These are phyloP conservation scores for Podaxis sp. DNA, from an alignment of 768 basidiomycete genomes.

Conservation along the genomic window DNA sequence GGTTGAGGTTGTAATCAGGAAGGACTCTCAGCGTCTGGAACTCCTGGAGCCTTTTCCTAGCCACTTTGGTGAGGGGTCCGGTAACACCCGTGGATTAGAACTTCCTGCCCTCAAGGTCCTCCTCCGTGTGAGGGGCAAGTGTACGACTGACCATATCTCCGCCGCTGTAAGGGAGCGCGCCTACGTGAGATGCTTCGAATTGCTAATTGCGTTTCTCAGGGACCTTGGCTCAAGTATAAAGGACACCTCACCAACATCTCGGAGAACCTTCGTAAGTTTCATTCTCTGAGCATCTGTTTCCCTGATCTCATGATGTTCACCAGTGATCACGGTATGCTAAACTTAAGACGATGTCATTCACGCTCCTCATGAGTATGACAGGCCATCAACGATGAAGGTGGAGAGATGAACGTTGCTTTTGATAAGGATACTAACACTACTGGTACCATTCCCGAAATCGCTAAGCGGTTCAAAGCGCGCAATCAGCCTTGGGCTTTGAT, in stretches of 20 bases:
- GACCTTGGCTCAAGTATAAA: constrained; percentile 99
- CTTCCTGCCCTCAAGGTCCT: constrained; percentile 81
- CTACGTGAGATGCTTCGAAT: neutral
- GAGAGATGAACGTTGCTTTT: constrained; percentile 88
- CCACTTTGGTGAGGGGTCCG: constrained; percentile 57
- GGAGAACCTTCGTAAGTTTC: constrained; percentile 81
- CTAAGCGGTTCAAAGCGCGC: constrained; percentile 83
- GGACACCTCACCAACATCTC: constrained; percentile 96
- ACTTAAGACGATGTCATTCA: neutral
- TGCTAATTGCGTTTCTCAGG: constrained; percentile 43
- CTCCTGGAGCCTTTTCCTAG: constrained; percentile 81
- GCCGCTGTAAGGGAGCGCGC: constrained; percentile 66
- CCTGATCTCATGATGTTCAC: constrained; percentile 4
- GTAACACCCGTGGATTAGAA: constrained; percentile 61
- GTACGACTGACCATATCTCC: constrained; percentile 98
- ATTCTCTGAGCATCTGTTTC: neutral
- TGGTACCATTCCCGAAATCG: constrained; percentile 89
- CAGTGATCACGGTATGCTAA: constrained; percentile 79
- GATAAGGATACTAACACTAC: constrained; percentile 62
- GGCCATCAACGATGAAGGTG: constrained; percentile 95
- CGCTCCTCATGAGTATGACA: constrained; percentile 23
- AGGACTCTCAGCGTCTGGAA: constrained; percentile 84
- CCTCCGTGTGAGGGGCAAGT: constrained; percentile 94
- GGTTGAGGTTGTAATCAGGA: constrained; percentile 73
- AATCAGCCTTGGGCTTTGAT: constrained; percentile 90